A percentile compares a stretch with the other conserved stretches of the same genome.
Conservation (phyloP, 1,284 basidiomycete species). For the Trichosporon ovoides region DNA sequence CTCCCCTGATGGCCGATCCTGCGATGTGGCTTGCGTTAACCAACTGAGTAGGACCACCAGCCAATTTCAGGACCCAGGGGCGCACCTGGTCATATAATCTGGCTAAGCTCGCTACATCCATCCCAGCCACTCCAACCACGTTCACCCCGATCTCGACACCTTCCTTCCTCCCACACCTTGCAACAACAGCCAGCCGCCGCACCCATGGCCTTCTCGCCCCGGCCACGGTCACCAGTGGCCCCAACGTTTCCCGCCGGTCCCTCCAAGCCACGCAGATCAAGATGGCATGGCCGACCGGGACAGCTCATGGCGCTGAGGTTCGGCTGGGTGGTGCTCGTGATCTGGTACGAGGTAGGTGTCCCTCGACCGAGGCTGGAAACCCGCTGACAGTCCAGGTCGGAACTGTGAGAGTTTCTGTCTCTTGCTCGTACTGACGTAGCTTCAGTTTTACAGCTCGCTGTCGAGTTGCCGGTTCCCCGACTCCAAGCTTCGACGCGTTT, state of each 20-base stretch:
- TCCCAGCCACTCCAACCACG: not conserved
- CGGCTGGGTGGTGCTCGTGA: slow-evolving; percentile 57
- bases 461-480: slow-evolving; percentile 48
- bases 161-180: not conserved
- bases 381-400: slow-evolving; percentile 30
- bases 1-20: not conserved
- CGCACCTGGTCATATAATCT: not conserved
- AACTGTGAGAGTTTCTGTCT: slow-evolving; percentile 32
- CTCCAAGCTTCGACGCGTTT: slow-evolving; percentile 25
- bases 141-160: not conserved
- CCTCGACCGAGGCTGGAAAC: slow-evolving; percentile 13
- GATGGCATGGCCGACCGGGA: slow-evolving; percentile 32
- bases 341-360: slow-evolving; percentile 66
- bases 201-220: slow-evolving; percentile 7
- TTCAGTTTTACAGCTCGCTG: slow-evolving; percentile 46
- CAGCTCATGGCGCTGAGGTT: slow-evolving; percentile 52
- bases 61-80: slow-evolving; percentile 1
- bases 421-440: not conserved
- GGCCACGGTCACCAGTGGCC: not conserved
- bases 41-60: not conserved
- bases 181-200: not conserved
- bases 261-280: slow-evolving; percentile 20
- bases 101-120: not conserved
- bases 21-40: not conserved
- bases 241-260: not conserved